These are phyloP conservation scores for Hemisphaericaspora xylofermentans DNA, from an alignment of 1,139 yeast species.

Conservation along the genomic window DNA sequence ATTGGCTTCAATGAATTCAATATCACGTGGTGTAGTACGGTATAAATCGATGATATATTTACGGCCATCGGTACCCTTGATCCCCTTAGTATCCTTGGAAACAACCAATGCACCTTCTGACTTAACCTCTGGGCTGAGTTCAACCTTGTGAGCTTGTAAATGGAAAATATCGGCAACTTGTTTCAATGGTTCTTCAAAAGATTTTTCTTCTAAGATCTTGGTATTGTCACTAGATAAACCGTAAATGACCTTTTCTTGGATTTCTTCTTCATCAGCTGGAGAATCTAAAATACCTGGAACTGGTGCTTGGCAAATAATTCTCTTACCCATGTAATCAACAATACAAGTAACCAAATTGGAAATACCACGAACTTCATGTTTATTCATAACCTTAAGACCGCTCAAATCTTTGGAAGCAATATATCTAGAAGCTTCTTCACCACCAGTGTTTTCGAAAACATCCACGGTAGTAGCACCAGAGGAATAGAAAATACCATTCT, in stretches of 20 bases:
- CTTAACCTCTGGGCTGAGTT: conserved; percentile 30
- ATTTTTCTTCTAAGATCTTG: conserved; percentile 45
- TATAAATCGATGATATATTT: conserved; percentile 81
- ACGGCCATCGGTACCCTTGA: conserved; percentile 82
- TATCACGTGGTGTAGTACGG: conserved; percentile 82
- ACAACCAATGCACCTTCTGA: conserved; percentile 54
- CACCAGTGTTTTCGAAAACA: conserved; percentile 65
- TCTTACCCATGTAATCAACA: conserved; percentile 85
- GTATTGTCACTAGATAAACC: conserved; percentile 70
- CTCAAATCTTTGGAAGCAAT: conserved; percentile 77
- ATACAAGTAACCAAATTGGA: conserved; percentile 75
- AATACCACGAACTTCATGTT: conserved; percentile 62
- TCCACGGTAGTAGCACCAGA: conserved; percentile 74
- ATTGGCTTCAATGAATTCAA: conserved; percentile 64
- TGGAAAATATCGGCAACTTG: conserved; percentile 76
- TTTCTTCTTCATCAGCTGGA: conserved; percentile 27
- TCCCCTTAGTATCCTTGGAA: conserved; percentile 82
- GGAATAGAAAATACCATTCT: conserved; percentile 86
- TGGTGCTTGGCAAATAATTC: conserved; percentile 91
- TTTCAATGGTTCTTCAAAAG: conserved; percentile 55
- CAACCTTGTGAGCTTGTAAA: conserved; percentile 64
- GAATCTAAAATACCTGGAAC: conserved; percentile 90
- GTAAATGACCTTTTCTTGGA: conserved; percentile 57
- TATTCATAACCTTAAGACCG: conserved; percentile 67
- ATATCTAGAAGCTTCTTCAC: conserved; percentile 83